Evolutionary conservation across 495 filamentous ascomycete species (phyloP).

Genomic region (Aspergillus homomorphus): DNA sequence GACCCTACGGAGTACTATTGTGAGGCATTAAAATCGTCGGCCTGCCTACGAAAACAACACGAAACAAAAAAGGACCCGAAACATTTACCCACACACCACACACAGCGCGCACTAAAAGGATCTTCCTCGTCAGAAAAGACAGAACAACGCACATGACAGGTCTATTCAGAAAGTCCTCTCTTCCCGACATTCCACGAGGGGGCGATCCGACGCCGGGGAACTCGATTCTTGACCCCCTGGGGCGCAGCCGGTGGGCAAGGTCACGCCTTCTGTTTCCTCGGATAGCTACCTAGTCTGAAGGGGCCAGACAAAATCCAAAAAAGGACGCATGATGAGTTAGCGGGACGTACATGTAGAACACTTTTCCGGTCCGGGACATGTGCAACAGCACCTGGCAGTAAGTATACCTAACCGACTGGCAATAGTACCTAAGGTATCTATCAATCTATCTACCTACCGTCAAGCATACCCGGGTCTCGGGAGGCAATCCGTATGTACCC

Average conservation of each 20-base stretch:
- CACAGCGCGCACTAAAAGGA: neutral
- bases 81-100: too few species aligned
- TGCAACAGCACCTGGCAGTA: too few species aligned
- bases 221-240: too few species aligned
- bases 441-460: too few species aligned
- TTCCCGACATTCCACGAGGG: neutral
- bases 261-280: neutral
- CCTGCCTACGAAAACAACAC: neutral
- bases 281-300: neutral
- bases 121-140: neutral
- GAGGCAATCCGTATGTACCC: slow-evolving; percentile 26
- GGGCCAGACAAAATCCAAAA: neutral
- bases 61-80: neutral
- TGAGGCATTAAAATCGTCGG: neutral
- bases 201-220: too few species aligned
- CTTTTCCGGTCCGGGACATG: neutral
- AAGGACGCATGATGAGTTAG: too few species aligned
- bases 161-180: neutral
- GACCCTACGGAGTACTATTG: neutral
- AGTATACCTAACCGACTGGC: too few species aligned
- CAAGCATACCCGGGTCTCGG: neutral
- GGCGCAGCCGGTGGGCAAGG: neutral
- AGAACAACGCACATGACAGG: slow-evolving; percentile 1
- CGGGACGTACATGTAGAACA: too few species aligned
- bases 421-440: too few species aligned